These are phyloP conservation scores for Phoenix dactylifera DNA, from an alignment of 176 grass and related monocot species.

Conservation along the genomic window DNA sequence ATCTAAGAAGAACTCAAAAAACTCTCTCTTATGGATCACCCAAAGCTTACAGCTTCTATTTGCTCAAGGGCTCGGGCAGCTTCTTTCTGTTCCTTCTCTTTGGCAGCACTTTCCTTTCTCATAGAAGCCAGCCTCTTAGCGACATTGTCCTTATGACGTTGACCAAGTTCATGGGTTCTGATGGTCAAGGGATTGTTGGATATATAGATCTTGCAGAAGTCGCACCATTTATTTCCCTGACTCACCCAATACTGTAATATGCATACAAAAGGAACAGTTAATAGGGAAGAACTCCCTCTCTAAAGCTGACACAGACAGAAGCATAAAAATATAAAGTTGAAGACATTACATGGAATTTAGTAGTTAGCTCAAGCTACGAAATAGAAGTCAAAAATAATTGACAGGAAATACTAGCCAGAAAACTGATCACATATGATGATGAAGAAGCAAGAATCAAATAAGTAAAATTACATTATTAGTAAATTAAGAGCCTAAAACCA, in stretches of 20 bases:
- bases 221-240: conserved; percentile 98
- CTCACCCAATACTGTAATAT: conserved; percentile 97
- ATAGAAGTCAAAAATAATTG: no score
- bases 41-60: conserved; percentile 66
- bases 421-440: no score
- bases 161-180: conserved; percentile 92
- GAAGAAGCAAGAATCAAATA: no score
- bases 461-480: no score
- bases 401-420: no score
- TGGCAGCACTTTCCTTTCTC: conserved; percentile 70
- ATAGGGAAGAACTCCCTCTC: background rate
- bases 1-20: background rate
- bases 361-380: no score
- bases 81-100: conserved; percentile 74
- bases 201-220: conserved; percentile 90
- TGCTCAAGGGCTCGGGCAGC: conserved; percentile 73
- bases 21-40: background rate
- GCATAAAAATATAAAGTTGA: no score
- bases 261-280: background rate
- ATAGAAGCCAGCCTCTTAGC: conserved; percentile 54
- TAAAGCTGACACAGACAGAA: no score
- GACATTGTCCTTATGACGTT: conserved; percentile 94
- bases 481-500: no score
- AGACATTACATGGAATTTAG: no score
- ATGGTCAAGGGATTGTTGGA: conserved; percentile 69